These are phyloP conservation scores for Skeletonema grethae DNA, from an alignment of 108 stramenopile species.

Conservation along the genomic window DNA sequence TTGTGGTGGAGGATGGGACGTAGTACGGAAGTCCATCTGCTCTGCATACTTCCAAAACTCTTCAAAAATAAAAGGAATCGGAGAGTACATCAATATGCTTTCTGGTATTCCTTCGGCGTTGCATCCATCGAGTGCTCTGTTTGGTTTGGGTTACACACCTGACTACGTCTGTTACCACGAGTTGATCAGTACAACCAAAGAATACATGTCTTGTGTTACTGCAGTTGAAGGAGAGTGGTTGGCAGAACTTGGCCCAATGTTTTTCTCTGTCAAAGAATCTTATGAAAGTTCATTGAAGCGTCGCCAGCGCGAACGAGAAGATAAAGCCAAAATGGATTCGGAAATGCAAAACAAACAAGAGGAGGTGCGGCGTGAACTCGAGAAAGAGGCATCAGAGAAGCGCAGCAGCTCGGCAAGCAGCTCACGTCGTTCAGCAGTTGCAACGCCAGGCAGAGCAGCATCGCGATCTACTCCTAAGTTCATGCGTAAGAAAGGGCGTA, in stretches of 20 bases:
- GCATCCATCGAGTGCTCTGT: conserved; percentile 91
- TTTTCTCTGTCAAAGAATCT: conserved; percentile 93
- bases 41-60: conserved; percentile 99
- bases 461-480: conserved; percentile 64
- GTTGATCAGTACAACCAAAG: conserved; percentile 96
- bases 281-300: conserved; percentile 77
- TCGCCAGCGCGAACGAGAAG: conserved; percentile 67
- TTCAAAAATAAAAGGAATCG: conserved; percentile 97
- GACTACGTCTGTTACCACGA: conserved; percentile 99
- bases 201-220: conserved; percentile 98
- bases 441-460: conserved; percentile 65
- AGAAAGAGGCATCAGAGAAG: conserved; percentile 34
- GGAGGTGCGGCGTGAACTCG: conserved; percentile 30
- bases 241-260: conserved; percentile 98
- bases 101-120: conserved; percentile 90
- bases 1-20: conserved; percentile 95
- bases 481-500: conserved; percentile 70
- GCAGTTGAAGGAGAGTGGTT: conserved; percentile 99
- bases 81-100: conserved; percentile 99
- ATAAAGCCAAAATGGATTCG: conserved; percentile 65
- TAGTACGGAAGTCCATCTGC: conserved; percentile 96
- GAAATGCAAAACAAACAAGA: conserved; percentile 67
- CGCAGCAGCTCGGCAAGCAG: conserved; percentile 26
- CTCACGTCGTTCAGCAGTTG: conserved; percentile 48
- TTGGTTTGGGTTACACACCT: conserved; percentile 97